Evolutionary conservation across 305 asterid species (phyloP).

Genomic region (Fraxinus angustifolia): DNA sequence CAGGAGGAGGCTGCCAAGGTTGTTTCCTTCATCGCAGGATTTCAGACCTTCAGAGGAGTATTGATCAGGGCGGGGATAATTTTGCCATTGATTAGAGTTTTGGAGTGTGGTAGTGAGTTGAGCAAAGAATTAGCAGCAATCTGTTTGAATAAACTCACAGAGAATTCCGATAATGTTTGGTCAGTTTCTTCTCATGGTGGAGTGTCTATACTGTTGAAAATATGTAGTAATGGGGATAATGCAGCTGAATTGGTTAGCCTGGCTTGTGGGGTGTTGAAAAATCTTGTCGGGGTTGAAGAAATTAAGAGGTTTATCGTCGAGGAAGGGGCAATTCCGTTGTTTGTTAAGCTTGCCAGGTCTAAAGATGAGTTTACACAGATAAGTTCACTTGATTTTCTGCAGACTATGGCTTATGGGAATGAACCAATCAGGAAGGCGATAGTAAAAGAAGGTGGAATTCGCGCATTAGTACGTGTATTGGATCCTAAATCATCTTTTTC

Average conservation of each 20-base stretch:
- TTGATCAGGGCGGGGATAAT: slow-evolving; percentile 55
- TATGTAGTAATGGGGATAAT: slow-evolving; percentile 36
- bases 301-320: slow-evolving; percentile 79
- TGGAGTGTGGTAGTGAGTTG: slow-evolving; percentile 56
- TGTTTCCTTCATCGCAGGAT: slow-evolving; percentile 52
- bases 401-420: slow-evolving; percentile 63
- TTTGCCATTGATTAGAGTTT: slow-evolving; percentile 57
- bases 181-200: slow-evolving; percentile 93
- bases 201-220: slow-evolving; percentile 67
- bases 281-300: slow-evolving; percentile 75
- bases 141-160: slow-evolving; percentile 74
- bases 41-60: slow-evolving; percentile 28
- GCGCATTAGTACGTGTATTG: slow-evolving; percentile 49
- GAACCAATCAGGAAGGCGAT: slow-evolving; percentile 46
- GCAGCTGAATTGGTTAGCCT: slow-evolving; percentile 42
- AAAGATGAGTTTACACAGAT: slow-evolving; percentile 53
- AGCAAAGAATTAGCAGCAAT: slow-evolving; percentile 58
- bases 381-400: slow-evolving; percentile 63
- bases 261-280: slow-evolving; percentile 77
- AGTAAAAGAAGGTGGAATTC: slow-evolving; percentile 66
- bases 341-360: slow-evolving; percentile 50
- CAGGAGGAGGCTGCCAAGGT: slow-evolving; percentile 62
- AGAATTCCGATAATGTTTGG: slow-evolving; percentile 90
- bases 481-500: slow-evolving; percentile 57
- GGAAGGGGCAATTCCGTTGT: slow-evolving; percentile 55